Evolutionary conservation across 202 grass and related monocot species (phyloP), one percentile per base, ranked within the genome.

Genomic region (Musa balbisiana): DNA sequence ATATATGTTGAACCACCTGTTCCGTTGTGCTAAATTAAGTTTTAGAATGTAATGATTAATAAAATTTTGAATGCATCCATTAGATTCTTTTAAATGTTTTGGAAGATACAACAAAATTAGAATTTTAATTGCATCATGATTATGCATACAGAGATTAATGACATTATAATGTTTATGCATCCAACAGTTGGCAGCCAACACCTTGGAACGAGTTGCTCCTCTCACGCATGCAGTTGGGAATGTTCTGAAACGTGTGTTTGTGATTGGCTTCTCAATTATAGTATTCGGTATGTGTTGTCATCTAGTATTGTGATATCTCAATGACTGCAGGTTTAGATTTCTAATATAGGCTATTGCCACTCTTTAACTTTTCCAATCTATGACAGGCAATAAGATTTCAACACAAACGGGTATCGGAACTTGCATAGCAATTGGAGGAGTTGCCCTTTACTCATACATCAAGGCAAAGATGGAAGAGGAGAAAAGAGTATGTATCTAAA

Each of bases 161-260:
- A 14, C 25, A 5, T 68, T 9, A 49, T 24, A 68, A 33, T 73
- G 51, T 53, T 54, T 73, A 73, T 73, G 51, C 51, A 73, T 73
- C 70, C 17, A 23, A 73, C 83, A 99, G 95, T 10, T 99, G 77
- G 95, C 95, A 67, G 95, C 89, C 58, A 99, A 99, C 76, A 99
- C 95, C 79, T 84, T 99, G 85, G 95, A 99, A 75, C 81, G 95
- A 58, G 95, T 99, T 72, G 89, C 95, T 63, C 95, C 95, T 80
- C 87, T 99, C 50, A 95, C 95, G 24, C 95, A 99, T 76, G 95
- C 95, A 15, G 91, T 98, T 25, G 95, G 95, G 68, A 98, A 98
- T 86, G 95, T 98, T 75, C 85, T 98, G 83, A 98, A 98, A 88
- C 92, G 95, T 87, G 95, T 98, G 11, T 98, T 98, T 64, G 95